Evolutionary conservation across 306 rosid genomes (phyloP).

Genomic region (Gleditsia sinensis): DNA sequence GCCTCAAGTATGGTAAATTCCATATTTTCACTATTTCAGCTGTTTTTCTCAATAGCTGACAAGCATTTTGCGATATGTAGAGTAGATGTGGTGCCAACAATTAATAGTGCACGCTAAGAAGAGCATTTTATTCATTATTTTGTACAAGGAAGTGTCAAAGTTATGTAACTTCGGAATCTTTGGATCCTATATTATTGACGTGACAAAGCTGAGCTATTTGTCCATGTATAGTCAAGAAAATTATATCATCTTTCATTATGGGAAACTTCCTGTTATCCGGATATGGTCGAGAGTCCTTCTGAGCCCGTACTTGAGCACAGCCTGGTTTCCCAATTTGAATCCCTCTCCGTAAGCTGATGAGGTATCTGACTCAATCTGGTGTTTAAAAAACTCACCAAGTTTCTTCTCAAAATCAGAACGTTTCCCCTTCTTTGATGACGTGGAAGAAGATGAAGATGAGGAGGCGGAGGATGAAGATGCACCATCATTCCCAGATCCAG

Average conservation of each 20-base stretch:
- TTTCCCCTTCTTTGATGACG: constrained; percentile 87
- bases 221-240: constrained; percentile 25
- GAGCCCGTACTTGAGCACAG: constrained; percentile 77
- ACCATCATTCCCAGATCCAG: constrained; percentile 49
- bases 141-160: constrained; percentile 19
- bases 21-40: constrained; percentile 21
- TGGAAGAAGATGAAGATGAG: constrained; percentile 51
- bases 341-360: constrained; percentile 94
- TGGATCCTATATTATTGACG: constrained; percentile 39
- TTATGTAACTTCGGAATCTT: constrained; percentile 36
- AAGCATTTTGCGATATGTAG: constrained; percentile 19
- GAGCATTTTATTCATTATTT: constrained; percentile 38
- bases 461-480: constrained; percentile 60
- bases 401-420: constrained; percentile 93
- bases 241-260: constrained; percentile 44
- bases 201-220: constrained; percentile 31
- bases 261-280: constrained; percentile 78
- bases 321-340: constrained; percentile 75
- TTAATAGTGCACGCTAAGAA: constrained; percentile 11
- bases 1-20: neutral
- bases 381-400: constrained; percentile 82
- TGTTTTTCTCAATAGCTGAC: constrained; percentile 24
- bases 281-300: constrained; percentile 92
- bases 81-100: constrained; percentile 20
- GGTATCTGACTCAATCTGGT: constrained; percentile 93